A percentile compares a stretch with the other conserved stretches of the same genome.
Conservation (phyloP, 441 rosid genomes). For the Brassica balearica region DNA sequence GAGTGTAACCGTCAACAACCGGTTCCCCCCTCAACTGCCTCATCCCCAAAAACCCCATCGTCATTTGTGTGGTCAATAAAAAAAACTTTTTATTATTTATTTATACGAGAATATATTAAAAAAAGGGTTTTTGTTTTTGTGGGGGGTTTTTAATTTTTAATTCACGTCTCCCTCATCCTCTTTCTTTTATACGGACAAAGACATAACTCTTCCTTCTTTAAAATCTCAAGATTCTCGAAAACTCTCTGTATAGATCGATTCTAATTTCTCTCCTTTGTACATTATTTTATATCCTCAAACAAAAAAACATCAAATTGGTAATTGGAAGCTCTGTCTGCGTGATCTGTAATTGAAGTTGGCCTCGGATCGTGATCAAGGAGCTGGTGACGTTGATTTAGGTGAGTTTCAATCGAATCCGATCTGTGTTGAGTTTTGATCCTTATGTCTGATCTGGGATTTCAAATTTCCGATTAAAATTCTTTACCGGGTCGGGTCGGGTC, state of each 20-base stretch:
- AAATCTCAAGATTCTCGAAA: neutral
- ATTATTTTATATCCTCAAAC: neutral
- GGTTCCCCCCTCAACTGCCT: constrained; percentile 7
- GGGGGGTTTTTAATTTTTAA: neutral
- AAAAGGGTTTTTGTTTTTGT: constrained; percentile 1
- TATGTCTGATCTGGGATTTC: neutral
- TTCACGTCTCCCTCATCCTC: constrained; percentile 6
- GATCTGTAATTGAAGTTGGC: constrained; percentile 4
- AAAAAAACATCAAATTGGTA: neutral
- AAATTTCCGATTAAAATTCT: neutral
- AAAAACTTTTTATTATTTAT: neutral
- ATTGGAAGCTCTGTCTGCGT: neutral
- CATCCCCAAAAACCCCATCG: neutral
- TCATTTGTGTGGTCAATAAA: constrained; percentile 12
- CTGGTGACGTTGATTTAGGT: neutral
- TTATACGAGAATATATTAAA: neutral
- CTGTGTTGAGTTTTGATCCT: neutral
- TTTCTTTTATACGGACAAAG: neutral
- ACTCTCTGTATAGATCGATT: constrained; percentile 11
- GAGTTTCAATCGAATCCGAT: neutral
- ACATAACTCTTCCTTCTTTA: neutral
- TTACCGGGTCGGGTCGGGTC: constrained; percentile 4
- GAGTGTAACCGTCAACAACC: neutral
- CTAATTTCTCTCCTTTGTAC: neutral
- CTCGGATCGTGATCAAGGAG: constrained; percentile 11